Conservation (phyloP, 2,329 filamentous ascomycete species). For the Fusarium agapanthi region DNA sequence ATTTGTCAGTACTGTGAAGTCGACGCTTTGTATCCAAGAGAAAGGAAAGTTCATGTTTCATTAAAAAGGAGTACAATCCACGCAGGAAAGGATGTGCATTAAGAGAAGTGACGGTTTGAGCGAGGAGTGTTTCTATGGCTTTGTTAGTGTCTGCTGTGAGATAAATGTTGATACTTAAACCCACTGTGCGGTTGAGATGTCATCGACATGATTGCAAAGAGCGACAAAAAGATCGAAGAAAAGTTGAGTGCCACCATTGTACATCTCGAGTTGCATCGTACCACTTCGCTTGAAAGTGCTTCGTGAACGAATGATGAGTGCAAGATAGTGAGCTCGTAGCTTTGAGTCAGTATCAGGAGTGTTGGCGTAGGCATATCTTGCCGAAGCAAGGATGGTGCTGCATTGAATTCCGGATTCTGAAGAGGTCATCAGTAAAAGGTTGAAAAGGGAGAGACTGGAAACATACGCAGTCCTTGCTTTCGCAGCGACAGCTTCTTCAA, state of each 20-base stretch:
- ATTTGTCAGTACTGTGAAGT: conserved; percentile 24
- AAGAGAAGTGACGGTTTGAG: conserved; percentile 56
- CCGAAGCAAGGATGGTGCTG: conserved; percentile 84
- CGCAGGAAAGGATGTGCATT: conserved; percentile 7
- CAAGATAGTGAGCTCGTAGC: conserved; percentile 88
- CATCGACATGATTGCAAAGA: conserved; percentile 88
- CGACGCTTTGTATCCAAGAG: conserved; percentile 5
- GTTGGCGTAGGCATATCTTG: conserved; percentile 88
- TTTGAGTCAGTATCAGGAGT: conserved; percentile 93
- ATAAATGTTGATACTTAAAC: conserved; percentile 36
- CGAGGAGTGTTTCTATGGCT: conserved; percentile 52
- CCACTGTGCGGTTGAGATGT: conserved; percentile 67
- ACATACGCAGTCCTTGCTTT: conserved; percentile 85
- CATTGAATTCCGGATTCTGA: conserved; percentile 80
- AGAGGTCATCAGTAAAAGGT: background rate
- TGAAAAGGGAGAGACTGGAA: background rate
- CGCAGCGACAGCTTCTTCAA: conserved; percentile 85
- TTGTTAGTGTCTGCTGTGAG: background rate
- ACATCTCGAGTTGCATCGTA: conserved; percentile 97
- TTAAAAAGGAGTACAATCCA: conserved; percentile 28
- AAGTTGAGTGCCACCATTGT: conserved; percentile 79
- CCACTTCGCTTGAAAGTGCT: conserved; percentile 92
- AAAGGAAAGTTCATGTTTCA: conserved; percentile 32
- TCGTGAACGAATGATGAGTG: conserved; percentile 88
- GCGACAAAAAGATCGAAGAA: conserved; percentile 97